phyloP scores from a whole-genome alignment of 225 moss, liverwort and hornwort species.

The Asterella californica region DNA sequence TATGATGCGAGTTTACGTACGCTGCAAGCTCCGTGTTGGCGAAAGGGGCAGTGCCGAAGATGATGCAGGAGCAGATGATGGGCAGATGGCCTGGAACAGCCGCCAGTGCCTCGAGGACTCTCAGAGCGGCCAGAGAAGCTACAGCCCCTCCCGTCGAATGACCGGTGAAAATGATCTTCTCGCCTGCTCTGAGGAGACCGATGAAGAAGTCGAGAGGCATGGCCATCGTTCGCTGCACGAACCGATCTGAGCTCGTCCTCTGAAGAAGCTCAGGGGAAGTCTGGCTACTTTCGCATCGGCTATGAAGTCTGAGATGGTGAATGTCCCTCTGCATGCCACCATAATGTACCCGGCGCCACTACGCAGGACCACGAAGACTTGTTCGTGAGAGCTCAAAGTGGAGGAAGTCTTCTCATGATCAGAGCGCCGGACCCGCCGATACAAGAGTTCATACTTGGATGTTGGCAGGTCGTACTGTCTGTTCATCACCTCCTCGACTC shows the following conservation, averaged over 20 bases:
- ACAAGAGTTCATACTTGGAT: background rate
- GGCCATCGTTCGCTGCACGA: constrained; percentile 39
- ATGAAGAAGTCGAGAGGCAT: constrained; percentile 41
- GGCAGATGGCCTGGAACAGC: constrained; percentile 33
- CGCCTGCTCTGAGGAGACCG: constrained; percentile 38
- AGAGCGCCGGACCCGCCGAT: too few relatives aligned
- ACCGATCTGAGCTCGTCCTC: constrained; percentile 44
- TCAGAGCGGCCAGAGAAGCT: constrained; percentile 32
- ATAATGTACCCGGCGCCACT: constrained; percentile 37
- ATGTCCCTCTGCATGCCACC: constrained; percentile 46
- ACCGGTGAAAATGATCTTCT: constrained; percentile 46
- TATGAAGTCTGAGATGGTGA: constrained; percentile 35
- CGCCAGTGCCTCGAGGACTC: constrained; percentile 39
- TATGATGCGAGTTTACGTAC: constrained; percentile 27
- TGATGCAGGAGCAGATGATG: constrained; percentile 30
- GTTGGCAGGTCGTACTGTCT: background rate
- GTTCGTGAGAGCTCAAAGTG: constrained; percentile 7
- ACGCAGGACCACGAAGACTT: constrained; percentile 38
- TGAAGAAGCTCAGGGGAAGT: constrained; percentile 20
- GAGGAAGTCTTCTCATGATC: background rate
- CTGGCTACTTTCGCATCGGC: constrained; percentile 36
- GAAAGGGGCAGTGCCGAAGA: constrained; percentile 40
- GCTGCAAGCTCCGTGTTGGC: constrained; percentile 39
- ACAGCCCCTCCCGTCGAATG: constrained; percentile 51
- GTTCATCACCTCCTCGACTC: background rate